Evolutionary conservation across 1,284 basidiomycete genomes (phyloP), one percentile per base, ranked within the genome.

Genomic region (Peniophora sp.): DNA sequence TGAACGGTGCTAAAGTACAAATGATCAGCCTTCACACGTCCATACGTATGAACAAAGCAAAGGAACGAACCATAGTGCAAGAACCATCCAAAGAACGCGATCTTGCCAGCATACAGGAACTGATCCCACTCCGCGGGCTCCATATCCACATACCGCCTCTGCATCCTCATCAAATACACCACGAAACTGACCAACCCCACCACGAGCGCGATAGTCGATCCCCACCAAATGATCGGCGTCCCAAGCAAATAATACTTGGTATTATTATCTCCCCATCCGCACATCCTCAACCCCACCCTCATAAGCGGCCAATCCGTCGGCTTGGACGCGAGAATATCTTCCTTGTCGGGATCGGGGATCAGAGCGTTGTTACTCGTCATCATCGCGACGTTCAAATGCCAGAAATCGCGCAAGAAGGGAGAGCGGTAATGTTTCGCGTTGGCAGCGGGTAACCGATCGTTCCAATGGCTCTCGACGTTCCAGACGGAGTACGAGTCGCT

Each of bases 361-460:
- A 99, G 83, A 0, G 97, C 95, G 65, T 99, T 99, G 75, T 99
- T 99, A 3, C 95, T 97, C 0, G 94, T 97, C 92, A 97, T 96
- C 97, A 99, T 99, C 14, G 95, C 96, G 14, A 99, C 92, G 63
- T 99, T 99, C 52, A 99, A 81, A 67, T 99, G 96, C 83, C 93
- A 94, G 69, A 99, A 98, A 70, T 99, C 96, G 51, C 89, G 85
- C 51, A 97, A 72, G 79, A 99, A 99, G 0, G 95, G 89, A 2
- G 96, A 97, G 43, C 73, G 77, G 73, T 96, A 97, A 53, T 87
- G 80, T 62, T 90, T 92, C 49, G 78, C 76, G 51, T 96, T 78
- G 2, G 90, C 95, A 3, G 80, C 62, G 3, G 93, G 92, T 3
- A 99, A 70, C 61, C 89, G 78, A 50, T 91, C 84, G 67, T 99